These are phyloP conservation scores for Vanrija pseudolonga DNA, from an alignment of 1,284 basidiomycete species.

Conservation along the genomic window DNA sequence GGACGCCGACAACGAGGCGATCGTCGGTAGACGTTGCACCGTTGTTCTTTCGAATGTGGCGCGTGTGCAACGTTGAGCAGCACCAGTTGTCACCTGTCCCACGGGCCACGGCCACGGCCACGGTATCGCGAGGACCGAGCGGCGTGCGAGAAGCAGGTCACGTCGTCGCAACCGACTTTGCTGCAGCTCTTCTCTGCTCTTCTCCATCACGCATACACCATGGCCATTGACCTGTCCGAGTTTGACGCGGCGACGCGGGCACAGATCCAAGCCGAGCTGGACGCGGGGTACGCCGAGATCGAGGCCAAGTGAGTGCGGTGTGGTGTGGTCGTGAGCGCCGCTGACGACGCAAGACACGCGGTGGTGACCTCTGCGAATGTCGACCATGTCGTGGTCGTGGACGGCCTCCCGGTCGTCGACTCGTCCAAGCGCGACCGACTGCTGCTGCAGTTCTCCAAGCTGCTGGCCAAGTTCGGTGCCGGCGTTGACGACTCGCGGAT, in stretches of 20 bases:
- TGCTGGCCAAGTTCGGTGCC: conserved; percentile 74
- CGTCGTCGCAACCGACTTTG: no score
- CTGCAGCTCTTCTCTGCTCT: no score
- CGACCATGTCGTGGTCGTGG: conserved; percentile 81
- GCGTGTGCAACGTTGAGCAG: no score
- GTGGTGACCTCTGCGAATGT: conserved; percentile 72
- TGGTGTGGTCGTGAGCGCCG: conserved; percentile 45
- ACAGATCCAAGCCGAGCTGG: conserved; percentile 63
- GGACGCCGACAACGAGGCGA: no score
- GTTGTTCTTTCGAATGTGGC: no score
- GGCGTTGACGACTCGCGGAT: conserved; percentile 72
- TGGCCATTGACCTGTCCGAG: conserved; percentile 2
- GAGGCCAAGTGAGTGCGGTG: conserved; percentile 86
- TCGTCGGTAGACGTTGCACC: no score
- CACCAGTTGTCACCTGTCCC: no score
- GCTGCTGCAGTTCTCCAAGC: conserved; percentile 71
- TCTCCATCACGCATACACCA: no score
- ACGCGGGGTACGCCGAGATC: conserved; percentile 73
- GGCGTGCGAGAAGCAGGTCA: no score
- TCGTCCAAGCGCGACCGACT: conserved; percentile 72
- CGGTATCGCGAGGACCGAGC: no score
- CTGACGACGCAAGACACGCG: conserved; percentile 59
- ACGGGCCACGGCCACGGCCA: no score
- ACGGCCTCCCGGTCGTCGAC: conserved; percentile 83
- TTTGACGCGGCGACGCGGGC: conserved; percentile 56